These are phyloP conservation scores for Taxawa tesnikishii DNA, from an alignment of 2,329 filamentous ascomycete genomes.

Conservation along the genomic window DNA sequence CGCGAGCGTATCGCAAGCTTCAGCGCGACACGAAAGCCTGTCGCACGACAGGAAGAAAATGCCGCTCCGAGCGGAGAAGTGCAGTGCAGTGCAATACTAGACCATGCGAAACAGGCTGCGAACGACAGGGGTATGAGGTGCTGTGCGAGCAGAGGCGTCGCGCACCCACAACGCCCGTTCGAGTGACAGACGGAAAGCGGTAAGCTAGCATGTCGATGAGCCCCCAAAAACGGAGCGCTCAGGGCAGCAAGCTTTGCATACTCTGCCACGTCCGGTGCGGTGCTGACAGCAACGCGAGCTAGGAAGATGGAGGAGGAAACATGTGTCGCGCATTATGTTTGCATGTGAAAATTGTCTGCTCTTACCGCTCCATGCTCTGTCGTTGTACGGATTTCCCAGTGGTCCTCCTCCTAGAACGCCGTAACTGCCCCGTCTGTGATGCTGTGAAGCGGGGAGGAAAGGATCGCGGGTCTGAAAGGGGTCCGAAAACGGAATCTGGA, in stretches of 20 bases:
- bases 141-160: conserved; percentile 1
- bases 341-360: not conserved
- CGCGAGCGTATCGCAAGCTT: too few species aligned
- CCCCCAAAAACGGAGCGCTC: too few species aligned
- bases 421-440: conserved; percentile 28
- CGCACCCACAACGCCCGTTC: not conserved
- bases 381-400: conserved; percentile 15
- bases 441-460: conserved; percentile 27
- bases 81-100: too few species aligned
- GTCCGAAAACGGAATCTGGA: conserved; percentile 34
- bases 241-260: too few species aligned
- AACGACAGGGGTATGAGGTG: not conserved
- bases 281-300: too few species aligned
- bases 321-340: not conserved
- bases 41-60: too few species aligned
- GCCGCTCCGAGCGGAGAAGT: too few species aligned
- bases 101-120: conserved; percentile 1
- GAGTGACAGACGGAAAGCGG: not conserved
- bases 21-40: too few species aligned
- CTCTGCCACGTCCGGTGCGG: too few species aligned
- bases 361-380: conserved; percentile 13
- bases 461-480: conserved; percentile 35
- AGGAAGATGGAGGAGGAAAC: too few species aligned
- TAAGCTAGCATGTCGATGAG: too few species aligned
- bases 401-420: conserved; percentile 20